Percentiles rank a stretch among this genome's conserved stretches.
Evolutionary conservation across 805 yeast genomes (phyloP).

Genomic region (Ascoidea tarda): DNA sequence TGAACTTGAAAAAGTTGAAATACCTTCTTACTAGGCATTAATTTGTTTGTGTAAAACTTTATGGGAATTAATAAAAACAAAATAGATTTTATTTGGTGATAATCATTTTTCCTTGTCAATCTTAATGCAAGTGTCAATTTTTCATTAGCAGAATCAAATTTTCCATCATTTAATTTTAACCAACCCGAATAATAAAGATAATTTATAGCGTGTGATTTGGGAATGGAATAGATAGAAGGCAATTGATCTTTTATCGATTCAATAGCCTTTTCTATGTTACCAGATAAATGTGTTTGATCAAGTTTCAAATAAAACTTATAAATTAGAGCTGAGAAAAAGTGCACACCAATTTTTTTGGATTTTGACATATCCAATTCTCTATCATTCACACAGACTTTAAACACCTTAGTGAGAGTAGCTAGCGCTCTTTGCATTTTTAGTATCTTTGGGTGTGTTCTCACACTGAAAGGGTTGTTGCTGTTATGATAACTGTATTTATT

Average conservation of each 20-base stretch:
- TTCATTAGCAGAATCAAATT: conserved; percentile 34
- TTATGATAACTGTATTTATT: neutral
- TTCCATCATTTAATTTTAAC: conserved; percentile 50
- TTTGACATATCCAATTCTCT: conserved; percentile 34
- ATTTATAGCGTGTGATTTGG: conserved; percentile 40
- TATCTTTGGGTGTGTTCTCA: conserved; percentile 34
- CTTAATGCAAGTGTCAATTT: conserved; percentile 38
- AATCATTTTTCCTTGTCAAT: conserved; percentile 14
- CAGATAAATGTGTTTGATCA: conserved; percentile 57
- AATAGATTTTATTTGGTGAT: conserved; percentile 20
- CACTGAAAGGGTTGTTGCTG: conserved; percentile 10
- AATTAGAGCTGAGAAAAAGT: conserved; percentile 55
- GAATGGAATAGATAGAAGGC: conserved; percentile 31
- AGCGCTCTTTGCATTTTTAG: too few relatives aligned
- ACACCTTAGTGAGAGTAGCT: conserved; percentile 48
- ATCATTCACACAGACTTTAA: conserved; percentile 69
- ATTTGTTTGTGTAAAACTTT: conserved; percentile 31
- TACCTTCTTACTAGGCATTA: conserved; percentile 28
- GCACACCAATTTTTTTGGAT: conserved; percentile 51
- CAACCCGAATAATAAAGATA: conserved; percentile 61
- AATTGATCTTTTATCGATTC: conserved; percentile 35
- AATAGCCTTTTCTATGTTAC: conserved; percentile 58
- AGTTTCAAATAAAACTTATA: conserved; percentile 57
- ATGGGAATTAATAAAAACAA: conserved; percentile 52
- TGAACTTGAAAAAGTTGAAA: conserved; percentile 7